Base-by-base conservation (phyloP, 139 green algal species). In the Ettlia oleoabundans region DNA sequence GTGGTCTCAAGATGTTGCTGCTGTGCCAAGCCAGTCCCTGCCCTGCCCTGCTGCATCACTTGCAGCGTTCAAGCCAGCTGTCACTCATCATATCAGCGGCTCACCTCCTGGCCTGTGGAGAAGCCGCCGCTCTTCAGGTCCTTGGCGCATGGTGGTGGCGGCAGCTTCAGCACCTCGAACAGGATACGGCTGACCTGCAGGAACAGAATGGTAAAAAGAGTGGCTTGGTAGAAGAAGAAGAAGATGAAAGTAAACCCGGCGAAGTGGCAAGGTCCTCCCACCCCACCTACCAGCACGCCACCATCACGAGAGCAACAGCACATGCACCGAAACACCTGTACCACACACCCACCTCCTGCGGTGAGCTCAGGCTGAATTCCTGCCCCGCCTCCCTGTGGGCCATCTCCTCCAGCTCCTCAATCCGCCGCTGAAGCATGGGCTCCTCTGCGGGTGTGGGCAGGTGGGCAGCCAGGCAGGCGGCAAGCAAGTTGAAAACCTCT, bases 161-260 rank as follows among this genome's bases (percentile, higher is more conserved):
- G 83, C 66, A 96, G 87, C 76, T 86, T 82, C 28, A 96, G 85
- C 30, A 68, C 51, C 47, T 91, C 73, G 71, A 92, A 97, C 61
- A 97, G 86, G 41, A 95, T 68, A 47, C 33, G 43, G 51, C 63
- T 76, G 63, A 83, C 77, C 63, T 78, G 67, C 10, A 42, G 24
- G 4, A 1, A 58, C 15, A 15, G n/a, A n/a, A n/a, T n/a, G n/a
- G n/a, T n/a, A n/a, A n/a, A n/a, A n/a, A n/a, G n/a, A n/a, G n/a
- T n/a, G n/a, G n/a, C n/a, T n/a, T n/a, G n/a, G n/a, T n/a, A n/a
- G n/a, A n/a, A n/a, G n/a, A n/a, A n/a, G n/a, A n/a, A n/a, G n/a
- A n/a, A n/a, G n/a, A n/a, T n/a, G n/a, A n/a, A n/a, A n/a, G n/a
- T n/a, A n/a, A n/a, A n/a, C n/a, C n/a, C n/a, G n/a, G n/a, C n/a